phyloP scores from a whole-genome alignment of 2,329 filamentous ascomycete species.

The Aureobasidium sp. region DNA sequence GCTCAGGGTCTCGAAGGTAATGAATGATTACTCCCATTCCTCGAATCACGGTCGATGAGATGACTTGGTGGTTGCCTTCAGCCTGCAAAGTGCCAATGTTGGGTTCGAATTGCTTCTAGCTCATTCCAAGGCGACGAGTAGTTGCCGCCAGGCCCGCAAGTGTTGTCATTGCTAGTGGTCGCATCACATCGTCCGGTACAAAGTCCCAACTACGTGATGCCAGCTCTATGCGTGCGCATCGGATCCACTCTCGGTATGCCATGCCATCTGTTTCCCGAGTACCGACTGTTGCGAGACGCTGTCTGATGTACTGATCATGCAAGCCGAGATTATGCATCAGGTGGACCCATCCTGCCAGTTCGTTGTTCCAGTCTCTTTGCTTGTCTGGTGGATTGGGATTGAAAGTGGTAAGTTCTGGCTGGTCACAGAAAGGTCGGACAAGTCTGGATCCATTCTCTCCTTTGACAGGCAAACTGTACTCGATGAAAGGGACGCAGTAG shows the following conservation, averaged over 20 bases:
- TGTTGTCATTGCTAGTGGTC: constrained; percentile 12
- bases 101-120: constrained; percentile 15
- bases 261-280: neutral
- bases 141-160: neutral
- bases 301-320: constrained; percentile 2
- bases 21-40: constrained; percentile 12
- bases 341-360: constrained; percentile 12
- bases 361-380: constrained; percentile 8
- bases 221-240: neutral
- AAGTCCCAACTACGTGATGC: constrained; percentile 12
- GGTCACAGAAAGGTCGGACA: constrained; percentile 2
- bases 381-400: constrained; percentile 9
- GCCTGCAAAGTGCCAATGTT: constrained; percentile 1
- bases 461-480: neutral
- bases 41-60: constrained; percentile 10
- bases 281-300: neutral
- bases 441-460: neutral
- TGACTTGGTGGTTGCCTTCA: constrained; percentile 15
- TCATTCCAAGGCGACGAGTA: constrained; percentile 5
- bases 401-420: constrained; percentile 10
- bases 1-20: constrained; percentile 7
- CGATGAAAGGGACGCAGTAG: constrained; percentile 4
- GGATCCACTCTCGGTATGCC: neutral
- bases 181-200: constrained; percentile 8
- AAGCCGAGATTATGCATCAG: constrained; percentile 13